phyloP scores from a whole-genome alignment of 2,329 filamentous ascomycete species.

The Colletotrichum karsti region DNA sequence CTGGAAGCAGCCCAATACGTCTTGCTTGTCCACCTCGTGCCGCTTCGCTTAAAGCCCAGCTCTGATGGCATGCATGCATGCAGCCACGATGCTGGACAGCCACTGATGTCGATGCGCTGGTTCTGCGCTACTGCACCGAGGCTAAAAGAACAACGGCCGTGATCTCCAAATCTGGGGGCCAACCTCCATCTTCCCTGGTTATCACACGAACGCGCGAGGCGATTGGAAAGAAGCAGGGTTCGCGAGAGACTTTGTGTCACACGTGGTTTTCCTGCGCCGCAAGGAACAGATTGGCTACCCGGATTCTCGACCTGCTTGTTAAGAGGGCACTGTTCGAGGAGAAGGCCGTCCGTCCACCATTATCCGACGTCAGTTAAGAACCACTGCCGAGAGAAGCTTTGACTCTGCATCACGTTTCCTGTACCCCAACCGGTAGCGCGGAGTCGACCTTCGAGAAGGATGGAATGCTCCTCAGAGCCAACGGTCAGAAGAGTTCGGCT shows the following conservation, averaged over 20 bases:
- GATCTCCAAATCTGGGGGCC: constrained; percentile 25
- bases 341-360: constrained; percentile 1
- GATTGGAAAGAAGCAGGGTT: background rate
- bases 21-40: constrained; percentile 11
- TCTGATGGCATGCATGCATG: constrained; percentile 16
- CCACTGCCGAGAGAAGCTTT: constrained; percentile 20
- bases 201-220: constrained; percentile 9
- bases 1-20: constrained; percentile 10
- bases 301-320: background rate
- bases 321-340: constrained; percentile 8
- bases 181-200: background rate
- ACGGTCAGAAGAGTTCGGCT: background rate
- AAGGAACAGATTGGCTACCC: background rate
- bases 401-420: constrained; percentile 12
- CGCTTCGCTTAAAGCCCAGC: constrained; percentile 13
- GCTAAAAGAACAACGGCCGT: constrained; percentile 24
- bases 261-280: constrained; percentile 10
- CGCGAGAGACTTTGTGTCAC: background rate
- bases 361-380: constrained; percentile 8
- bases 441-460: background rate
- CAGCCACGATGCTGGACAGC: constrained; percentile 10
- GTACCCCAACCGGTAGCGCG: constrained; percentile 12
- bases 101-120: background rate
- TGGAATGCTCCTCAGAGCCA: background rate
- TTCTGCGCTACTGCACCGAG: constrained; percentile 22